Evolutionary conservation across 768 basidiomycete genomes (phyloP), one percentile per base, ranked within the genome.

Genomic region (Podaxis mareebaensis): DNA sequence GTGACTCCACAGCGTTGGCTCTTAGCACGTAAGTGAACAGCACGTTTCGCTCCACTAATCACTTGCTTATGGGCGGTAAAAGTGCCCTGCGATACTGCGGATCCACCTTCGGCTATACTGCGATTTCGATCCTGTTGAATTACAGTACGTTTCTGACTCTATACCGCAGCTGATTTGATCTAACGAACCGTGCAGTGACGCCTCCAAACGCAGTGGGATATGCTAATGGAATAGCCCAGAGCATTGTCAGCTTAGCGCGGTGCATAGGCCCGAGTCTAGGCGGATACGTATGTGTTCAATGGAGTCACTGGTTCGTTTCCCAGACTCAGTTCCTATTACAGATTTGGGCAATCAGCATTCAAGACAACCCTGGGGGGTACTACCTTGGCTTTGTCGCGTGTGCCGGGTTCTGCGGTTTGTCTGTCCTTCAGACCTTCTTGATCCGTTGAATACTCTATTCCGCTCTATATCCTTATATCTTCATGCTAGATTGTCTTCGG

Each of bases 171-270:
- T 53, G 28, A 39, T 30, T 5, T 54, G 15, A 30, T n/a, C 66
- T 66, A 39, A 69, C 52, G 26, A 44, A 67, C 61, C 52, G 52
- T 61, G 53, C 63, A 95, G 93, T 96, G 91, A 93, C 95, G 0
- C 95, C 96, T 2, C 94, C 95, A 1, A 82, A 83, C 42, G 87
- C 93, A 7, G 87, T 99, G 44, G 93, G 95, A 6, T 86, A 93
- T 64, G 93, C 96, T 10, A 99, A 99, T 71, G 97, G 96, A 17
- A 87, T 96, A 22, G 97, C 95, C 0, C 97, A 99, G 75, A 95
- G 93, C 70, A 91, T 94, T 36, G 96, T 96, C 66, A 95, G 93
- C 66, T 86, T 96, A 26, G 93, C 96, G 3, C 85, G 97, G 44
- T 97, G 95, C 77, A 70, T 93, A 40, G 97, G 94, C 22, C 94